Percentiles rank a stretch among this genome's conserved stretches.
Conservation (phyloP, 2,329 filamentous ascomycete genomes). For the Trichoderma hamatum region DNA sequence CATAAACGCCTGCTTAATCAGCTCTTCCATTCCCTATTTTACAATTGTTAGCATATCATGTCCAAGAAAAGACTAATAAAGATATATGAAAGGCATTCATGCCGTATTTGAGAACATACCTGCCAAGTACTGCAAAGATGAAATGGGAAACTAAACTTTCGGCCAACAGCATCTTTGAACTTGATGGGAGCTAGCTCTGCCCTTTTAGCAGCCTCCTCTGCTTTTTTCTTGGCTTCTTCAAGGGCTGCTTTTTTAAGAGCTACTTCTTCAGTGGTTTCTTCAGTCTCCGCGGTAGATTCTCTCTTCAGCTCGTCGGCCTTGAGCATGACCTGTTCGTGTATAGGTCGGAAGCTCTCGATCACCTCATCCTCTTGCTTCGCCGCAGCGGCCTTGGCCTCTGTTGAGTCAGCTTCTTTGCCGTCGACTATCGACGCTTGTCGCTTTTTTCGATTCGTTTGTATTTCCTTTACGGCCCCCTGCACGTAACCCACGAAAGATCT, state of each 20-base stretch:
- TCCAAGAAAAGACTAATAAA: neutral
- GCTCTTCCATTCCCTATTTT: constrained; percentile 76
- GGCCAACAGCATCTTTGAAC: constrained; percentile 88
- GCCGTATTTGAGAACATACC: constrained; percentile 55
- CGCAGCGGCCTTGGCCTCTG: too few species aligned
- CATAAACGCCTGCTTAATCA: constrained; percentile 82
- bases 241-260: too few species aligned
- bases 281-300: too few species aligned
- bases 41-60: constrained; percentile 22
- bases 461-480: neutral
- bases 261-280: too few species aligned
- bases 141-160: constrained; percentile 92
- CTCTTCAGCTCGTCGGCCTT: too few species aligned
- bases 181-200: constrained; percentile 75
- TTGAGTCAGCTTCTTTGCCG: too few species aligned
- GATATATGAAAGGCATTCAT: neutral
- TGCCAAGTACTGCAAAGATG: constrained; percentile 82
- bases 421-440: too few species aligned
- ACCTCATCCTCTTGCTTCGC: too few species aligned
- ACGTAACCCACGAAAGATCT: neutral
- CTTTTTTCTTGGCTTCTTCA: constrained; percentile 41
- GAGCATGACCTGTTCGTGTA: too few species aligned
- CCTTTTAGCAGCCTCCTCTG: constrained; percentile 52
- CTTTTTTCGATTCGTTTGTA: neutral
- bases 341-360: too few species aligned